A percentile compares a stretch with the other conserved stretches of the same genome.
Conservation (phyloP, 2,329 filamentous ascomycete genomes). For the Beauveria sp. region DNA sequence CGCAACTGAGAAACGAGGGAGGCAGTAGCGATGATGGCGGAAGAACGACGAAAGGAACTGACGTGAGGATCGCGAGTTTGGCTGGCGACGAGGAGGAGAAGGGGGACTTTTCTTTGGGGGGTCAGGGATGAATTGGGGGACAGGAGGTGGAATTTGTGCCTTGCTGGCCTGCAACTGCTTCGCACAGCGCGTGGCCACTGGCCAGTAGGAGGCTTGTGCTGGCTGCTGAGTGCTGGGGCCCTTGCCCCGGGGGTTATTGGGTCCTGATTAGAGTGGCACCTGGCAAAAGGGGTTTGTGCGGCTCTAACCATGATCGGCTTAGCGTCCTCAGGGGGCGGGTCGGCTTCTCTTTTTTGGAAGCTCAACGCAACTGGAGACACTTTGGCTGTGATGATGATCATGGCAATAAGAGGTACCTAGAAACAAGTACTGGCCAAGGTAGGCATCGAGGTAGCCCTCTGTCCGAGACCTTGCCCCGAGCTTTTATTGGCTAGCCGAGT, state of each 20-base stretch:
- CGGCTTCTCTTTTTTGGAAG: conserved; percentile 19
- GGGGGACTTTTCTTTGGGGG: conserved; percentile 20
- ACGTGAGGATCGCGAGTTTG: conserved; percentile 15
- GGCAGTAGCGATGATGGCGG: conserved; percentile 32
- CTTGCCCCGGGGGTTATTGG: conserved; percentile 16
- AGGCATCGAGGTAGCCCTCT: no score
- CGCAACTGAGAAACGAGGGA: conserved; percentile 17
- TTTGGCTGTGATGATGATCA: no score
- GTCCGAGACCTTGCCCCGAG: no score
- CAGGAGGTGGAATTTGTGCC: conserved; percentile 25
- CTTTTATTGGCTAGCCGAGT: no score
- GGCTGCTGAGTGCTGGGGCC: conserved; percentile 15
- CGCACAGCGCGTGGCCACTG: background rate
- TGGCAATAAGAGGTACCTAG: no score
- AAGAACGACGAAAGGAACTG: conserved; percentile 16
- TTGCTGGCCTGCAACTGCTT: conserved; percentile 18
- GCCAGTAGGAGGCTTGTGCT: conserved; percentile 7
- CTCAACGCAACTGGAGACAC: conserved; percentile 15
- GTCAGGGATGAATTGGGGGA: conserved; percentile 13
- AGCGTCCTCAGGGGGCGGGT: conserved; percentile 17
- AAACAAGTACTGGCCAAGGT: no score
- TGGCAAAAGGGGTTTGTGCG: conserved; percentile 26
- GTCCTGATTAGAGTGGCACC: conserved; percentile 7
- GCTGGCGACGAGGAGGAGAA: conserved; percentile 14
- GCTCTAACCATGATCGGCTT: conserved; percentile 21